These are phyloP conservation scores for Metschnikowia noctiluminum DNA, from an alignment of 805 yeast species.

Conservation along the genomic window DNA sequence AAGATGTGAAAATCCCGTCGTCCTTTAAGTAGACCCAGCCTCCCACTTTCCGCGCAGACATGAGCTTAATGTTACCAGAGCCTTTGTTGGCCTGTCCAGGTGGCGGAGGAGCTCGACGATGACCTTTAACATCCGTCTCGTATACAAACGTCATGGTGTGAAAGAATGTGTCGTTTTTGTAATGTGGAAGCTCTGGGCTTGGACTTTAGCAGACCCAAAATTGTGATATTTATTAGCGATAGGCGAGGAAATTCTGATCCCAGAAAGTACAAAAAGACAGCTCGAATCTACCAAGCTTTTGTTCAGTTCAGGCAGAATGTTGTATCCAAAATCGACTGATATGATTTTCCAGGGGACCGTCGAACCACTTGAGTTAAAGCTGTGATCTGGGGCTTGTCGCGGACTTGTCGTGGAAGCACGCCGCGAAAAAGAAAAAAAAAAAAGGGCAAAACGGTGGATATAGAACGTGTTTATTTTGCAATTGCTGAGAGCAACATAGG, in stretches of 20 bases:
- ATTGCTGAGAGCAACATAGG: background rate
- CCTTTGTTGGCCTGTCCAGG: constrained; percentile 20
- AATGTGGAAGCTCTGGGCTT: background rate
- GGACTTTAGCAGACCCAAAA: background rate
- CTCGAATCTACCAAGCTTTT: too few species aligned
- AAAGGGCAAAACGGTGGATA: background rate
- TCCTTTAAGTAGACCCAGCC: constrained; percentile 95
- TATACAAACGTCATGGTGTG: constrained; percentile 36
- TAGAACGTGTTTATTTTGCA: background rate
- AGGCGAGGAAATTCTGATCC: background rate
- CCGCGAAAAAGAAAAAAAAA: background rate
- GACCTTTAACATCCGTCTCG: constrained; percentile 39
- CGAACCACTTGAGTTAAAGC: background rate
- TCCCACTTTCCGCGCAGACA: constrained; percentile 29
- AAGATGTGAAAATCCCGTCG: constrained; percentile 77
- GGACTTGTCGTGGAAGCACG: background rate
- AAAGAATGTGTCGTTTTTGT: background rate
- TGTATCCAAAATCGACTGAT: background rate
- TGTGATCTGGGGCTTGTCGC: background rate
- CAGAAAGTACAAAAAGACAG: background rate
- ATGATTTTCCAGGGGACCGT: background rate
- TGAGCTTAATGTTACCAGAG: constrained; percentile 8
- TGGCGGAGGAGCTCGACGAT: constrained; percentile 45
- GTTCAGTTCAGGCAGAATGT: too few species aligned
- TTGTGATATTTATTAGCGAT: background rate